Percentiles rank a stretch among this genome's conserved stretches.
Conservation (phyloP, 306 rosid genomes). For the Ormosia semicastrata region DNA sequence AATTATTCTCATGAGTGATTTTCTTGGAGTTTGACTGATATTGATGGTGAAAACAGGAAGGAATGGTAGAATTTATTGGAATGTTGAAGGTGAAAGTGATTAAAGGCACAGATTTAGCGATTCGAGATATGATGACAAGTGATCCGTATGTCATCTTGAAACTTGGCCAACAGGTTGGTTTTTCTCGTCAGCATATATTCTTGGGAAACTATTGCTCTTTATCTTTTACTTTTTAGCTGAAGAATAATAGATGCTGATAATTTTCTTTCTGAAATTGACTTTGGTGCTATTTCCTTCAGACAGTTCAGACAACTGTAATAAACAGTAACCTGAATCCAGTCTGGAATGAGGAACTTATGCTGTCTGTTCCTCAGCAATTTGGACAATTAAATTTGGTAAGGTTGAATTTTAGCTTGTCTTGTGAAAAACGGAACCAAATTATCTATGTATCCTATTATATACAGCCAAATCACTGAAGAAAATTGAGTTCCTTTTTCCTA, state of each 20-base stretch:
- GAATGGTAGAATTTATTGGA: constrained; percentile 79
- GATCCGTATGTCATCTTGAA: constrained; percentile 91
- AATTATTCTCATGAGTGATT: neutral
- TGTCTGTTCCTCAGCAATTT: constrained; percentile 76
- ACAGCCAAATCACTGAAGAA: neutral
- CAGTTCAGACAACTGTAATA: constrained; percentile 57
- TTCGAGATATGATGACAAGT: constrained; percentile 92
- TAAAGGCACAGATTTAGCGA: constrained; percentile 84
- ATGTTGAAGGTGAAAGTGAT: constrained; percentile 82
- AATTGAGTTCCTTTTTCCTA: neutral
- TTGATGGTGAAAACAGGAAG: constrained; percentile 55
- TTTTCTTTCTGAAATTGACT: constrained; percentile 21
- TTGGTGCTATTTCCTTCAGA: constrained; percentile 45
- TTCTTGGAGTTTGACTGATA: constrained; percentile 34
- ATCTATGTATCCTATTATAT: neutral
- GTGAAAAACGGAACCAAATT: neutral
- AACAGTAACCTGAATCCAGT: constrained; percentile 94
- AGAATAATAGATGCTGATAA: constrained; percentile 23
- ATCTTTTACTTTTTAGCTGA: constrained; percentile 11
- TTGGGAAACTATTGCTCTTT: constrained; percentile 15
- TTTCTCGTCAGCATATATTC: constrained; percentile 2
- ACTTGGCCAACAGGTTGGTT: constrained; percentile 83
- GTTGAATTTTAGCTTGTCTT: neutral
- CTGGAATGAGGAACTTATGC: constrained; percentile 93
- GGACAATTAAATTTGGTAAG: constrained; percentile 79